These are phyloP conservation scores for Rubia yunnanensis DNA, from an alignment of 257 asterid genomes.

Conservation along the genomic window DNA sequence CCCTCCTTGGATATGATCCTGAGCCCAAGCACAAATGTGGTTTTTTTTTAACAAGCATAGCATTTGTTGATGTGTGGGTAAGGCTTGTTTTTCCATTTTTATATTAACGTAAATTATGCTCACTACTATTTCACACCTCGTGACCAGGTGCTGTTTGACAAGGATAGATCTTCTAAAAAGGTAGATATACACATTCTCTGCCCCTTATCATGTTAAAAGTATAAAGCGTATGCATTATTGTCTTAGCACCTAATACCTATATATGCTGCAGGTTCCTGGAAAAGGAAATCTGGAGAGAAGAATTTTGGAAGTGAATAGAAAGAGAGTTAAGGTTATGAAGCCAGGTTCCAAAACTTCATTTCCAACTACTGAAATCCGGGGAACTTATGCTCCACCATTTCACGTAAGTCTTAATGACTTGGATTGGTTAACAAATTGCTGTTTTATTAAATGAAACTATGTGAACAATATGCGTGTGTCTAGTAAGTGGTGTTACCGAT, in stretches of 20 bases:
- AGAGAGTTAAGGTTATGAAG: constrained; percentile 78
- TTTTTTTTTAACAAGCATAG: not conserved
- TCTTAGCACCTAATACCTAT: not conserved
- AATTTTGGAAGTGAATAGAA: constrained; percentile 75
- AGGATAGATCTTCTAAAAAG: constrained; percentile 80
- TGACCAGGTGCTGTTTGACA: constrained; percentile 72
- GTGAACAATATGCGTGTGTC: not conserved
- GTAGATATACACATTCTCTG: constrained; percentile 23
- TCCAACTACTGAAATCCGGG: constrained; percentile 85
- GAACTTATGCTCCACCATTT: constrained; percentile 87
- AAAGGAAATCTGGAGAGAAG: constrained; percentile 77
- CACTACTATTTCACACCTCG: constrained; percentile 9
- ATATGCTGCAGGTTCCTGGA: constrained; percentile 57
- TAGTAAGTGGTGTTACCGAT: not conserved
- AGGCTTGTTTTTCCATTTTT: not conserved
- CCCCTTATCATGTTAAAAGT: not conserved
- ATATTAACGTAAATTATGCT: constrained; percentile 5
- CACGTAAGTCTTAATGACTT: constrained; percentile 44
- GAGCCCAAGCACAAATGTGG: not conserved
- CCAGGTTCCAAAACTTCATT: constrained; percentile 96
- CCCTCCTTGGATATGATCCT: not conserved
- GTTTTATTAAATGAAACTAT: not conserved
- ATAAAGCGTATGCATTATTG: not conserved
- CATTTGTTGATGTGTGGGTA: not conserved
- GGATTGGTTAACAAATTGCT: not conserved